Percentiles rank a stretch among this genome's conserved stretches.
These are phyloP conservation scores for Lycium barbarum DNA, from an alignment of 257 asterid species.

Conservation along the genomic window DNA sequence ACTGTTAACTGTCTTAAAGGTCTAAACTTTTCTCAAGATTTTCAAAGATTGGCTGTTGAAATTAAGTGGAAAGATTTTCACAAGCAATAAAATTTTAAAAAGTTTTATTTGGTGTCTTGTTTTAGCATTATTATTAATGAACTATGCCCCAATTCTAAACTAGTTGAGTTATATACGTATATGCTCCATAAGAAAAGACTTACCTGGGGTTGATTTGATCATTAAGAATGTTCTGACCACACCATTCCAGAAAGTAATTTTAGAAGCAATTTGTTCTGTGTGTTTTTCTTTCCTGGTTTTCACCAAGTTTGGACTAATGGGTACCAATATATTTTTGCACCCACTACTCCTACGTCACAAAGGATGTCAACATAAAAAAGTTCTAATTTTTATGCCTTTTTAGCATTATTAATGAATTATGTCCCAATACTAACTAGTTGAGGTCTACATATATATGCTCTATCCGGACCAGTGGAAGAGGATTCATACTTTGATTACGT, in stretches of 20 bases:
- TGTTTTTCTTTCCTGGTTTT: neutral
- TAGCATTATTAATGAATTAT: neutral
- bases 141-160: too few relatives aligned
- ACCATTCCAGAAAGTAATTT: constrained; percentile 47
- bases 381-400: neutral
- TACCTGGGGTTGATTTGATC: constrained; percentile 36
- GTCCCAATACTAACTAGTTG: neutral
- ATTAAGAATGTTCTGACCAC: constrained; percentile 31
- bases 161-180: too few relatives aligned
- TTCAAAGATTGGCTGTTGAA: constrained; percentile 55
- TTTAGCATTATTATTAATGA: too few relatives aligned
- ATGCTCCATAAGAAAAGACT: neutral
- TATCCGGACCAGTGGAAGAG: neutral
- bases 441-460: neutral
- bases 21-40: constrained; percentile 34
- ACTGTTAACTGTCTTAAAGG: constrained; percentile 49
- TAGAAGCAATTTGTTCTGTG: constrained; percentile 20
- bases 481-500: neutral
- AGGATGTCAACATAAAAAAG: neutral
- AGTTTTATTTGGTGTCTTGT: too few relatives aligned
- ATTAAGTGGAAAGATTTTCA: constrained; percentile 84
- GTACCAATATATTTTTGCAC: neutral
- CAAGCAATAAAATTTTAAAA: too few relatives aligned
- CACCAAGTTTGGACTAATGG: neutral
- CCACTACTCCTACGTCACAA: neutral